These are phyloP conservation scores for Xylariaceae sp. DNA, from an alignment of 2,329 filamentous ascomycete species.

Conservation along the genomic window DNA sequence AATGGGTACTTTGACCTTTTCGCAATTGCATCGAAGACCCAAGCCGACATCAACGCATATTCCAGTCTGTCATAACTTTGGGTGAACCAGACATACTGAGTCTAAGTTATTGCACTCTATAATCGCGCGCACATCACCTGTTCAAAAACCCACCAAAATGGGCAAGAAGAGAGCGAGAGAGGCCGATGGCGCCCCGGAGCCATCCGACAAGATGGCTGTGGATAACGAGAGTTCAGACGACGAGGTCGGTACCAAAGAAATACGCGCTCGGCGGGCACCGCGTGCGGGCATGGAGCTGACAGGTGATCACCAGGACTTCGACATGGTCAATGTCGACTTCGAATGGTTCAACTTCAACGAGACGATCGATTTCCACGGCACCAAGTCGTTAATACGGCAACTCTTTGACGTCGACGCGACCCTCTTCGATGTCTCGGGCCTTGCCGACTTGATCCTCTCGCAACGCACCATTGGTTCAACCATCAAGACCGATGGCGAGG, in stretches of 20 bases:
- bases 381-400: constrained; percentile 84
- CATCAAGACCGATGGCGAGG: constrained; percentile 94
- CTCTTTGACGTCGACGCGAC: constrained; percentile 84
- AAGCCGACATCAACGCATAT: neutral
- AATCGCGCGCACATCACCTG: neutral
- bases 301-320: constrained; percentile 60
- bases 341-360: constrained; percentile 97
- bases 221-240: constrained; percentile 47
- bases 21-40: neutral
- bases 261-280: neutral
- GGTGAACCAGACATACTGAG: neutral
- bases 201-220: constrained; percentile 45
- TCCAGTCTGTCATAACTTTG: neutral
- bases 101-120: neutral
- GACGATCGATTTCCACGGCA: constrained; percentile 87
- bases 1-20: neutral
- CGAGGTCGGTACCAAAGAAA: constrained; percentile 34
- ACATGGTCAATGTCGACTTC: constrained; percentile 92
- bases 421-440: constrained; percentile 79
- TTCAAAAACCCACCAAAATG: constrained; percentile 32
- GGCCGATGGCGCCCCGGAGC: constrained; percentile 41
- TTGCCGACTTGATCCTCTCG: constrained; percentile 79
- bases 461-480: constrained; percentile 88
- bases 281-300: constrained; percentile 17
- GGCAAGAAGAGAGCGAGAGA: constrained; percentile 49